Conservation (phyloP, 192 early-diverging fungal species). For the Obelidium mucronatum region DNA sequence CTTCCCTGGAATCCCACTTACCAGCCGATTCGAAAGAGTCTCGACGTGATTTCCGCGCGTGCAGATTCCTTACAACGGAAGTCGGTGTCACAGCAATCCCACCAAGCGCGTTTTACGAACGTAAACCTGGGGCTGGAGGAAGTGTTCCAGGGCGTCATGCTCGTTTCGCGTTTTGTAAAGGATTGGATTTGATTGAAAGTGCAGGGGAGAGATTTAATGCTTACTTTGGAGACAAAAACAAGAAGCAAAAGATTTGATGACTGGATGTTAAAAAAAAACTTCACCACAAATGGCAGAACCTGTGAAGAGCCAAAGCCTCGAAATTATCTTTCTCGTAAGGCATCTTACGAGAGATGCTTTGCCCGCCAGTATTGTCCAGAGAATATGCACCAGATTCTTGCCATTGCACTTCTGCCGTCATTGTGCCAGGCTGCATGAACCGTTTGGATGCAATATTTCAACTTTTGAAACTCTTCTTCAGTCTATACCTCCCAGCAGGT, state of each 20-base stretch:
- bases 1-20: constrained; percentile 57
- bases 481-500: no score
- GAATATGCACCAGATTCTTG: no score
- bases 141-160: constrained; percentile 75
- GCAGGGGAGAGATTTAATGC: constrained; percentile 70
- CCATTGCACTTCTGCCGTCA: no score
- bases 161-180: constrained; percentile 95
- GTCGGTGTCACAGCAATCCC: constrained; percentile 93
- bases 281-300: no score
- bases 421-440: no score
- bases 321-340: no score
- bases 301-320: no score
- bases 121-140: constrained; percentile 21
- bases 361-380: no score
- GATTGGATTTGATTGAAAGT: constrained; percentile 77
- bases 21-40: constrained; percentile 54
- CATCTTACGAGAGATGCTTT: no score
- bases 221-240: constrained; percentile 31
- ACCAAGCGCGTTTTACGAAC: constrained; percentile 86
- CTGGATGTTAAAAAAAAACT: no score
- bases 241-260: constrained; percentile 23
- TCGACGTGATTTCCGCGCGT: constrained; percentile 78
- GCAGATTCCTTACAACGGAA: constrained; percentile 85
- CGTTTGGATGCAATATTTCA: no score
- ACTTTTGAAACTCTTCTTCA: no score